These are phyloP conservation scores for Rickenella mellea DNA, from an alignment of 768 basidiomycete genomes.

Conservation along the genomic window DNA sequence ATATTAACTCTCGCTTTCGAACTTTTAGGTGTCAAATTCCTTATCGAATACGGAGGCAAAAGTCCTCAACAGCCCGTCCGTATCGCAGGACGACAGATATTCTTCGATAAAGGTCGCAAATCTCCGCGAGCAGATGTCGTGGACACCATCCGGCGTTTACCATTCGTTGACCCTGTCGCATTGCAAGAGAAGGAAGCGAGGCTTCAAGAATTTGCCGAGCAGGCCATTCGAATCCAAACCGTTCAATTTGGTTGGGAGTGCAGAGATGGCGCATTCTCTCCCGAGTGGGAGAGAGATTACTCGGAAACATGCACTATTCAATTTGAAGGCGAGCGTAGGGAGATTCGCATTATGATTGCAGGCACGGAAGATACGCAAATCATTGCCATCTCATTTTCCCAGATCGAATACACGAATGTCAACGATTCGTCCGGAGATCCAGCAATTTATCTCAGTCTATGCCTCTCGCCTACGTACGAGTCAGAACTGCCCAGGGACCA, in stretches of 20 bases:
- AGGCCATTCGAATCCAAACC: conserved; percentile 21
- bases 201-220: conserved; percentile 19
- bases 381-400: conserved; percentile 35
- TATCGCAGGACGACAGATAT: conserved; percentile 23
- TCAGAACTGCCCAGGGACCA: conserved; percentile 1
- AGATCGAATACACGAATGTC: conserved; percentile 25
- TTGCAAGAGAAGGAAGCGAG: conserved; percentile 24
- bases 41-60: conserved; percentile 28
- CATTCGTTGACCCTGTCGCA: conserved; percentile 32
- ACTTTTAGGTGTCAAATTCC: conserved; percentile 30
- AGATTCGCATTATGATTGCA: conserved; percentile 31
- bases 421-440: conserved; percentile 16
- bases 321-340: conserved; percentile 33
- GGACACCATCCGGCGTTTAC: conserved; percentile 21
- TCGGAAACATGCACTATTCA: conserved; percentile 20
- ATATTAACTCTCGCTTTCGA: conserved; percentile 36
- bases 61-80: conserved; percentile 12
- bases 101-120: conserved; percentile 12
- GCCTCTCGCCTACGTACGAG: conserved; percentile 32
- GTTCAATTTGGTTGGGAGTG: conserved; percentile 59
- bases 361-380: conserved; percentile 16
- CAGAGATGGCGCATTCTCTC: conserved; percentile 45
- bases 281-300: conserved; percentile 40
- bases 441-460: conserved; percentile 32
- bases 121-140: conserved; percentile 20